phyloP scores from a whole-genome alignment of 345 rosid genomes.

The Corymbia maculata region DNA sequence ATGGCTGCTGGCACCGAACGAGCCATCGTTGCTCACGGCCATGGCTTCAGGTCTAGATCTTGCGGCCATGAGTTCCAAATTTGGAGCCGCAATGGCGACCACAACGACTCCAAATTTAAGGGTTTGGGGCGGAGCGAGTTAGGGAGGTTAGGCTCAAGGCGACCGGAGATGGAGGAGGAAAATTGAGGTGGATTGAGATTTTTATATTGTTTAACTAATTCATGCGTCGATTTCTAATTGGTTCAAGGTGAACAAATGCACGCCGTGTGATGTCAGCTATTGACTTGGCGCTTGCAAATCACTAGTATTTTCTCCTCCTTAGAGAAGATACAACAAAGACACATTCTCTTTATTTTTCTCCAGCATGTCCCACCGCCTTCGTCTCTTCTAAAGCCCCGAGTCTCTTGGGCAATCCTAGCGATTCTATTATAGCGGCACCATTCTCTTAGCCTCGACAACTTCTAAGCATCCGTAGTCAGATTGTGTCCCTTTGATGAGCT shows the following conservation, averaged over 20 bases:
- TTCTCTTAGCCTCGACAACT: too few relatives aligned
- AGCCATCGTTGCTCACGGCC: too few relatives aligned
- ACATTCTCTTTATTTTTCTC: background rate
- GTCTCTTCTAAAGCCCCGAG: background rate
- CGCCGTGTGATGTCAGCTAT: background rate
- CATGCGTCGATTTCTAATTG: background rate
- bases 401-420: fast-evolving
- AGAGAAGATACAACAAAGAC: background rate
- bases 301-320: background rate
- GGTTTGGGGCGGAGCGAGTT: background rate
- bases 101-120: too few relatives aligned
- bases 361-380: background rate
- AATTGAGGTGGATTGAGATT: too few relatives aligned
- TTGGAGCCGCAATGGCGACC: too few relatives aligned
- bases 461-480: too few relatives aligned
- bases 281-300: background rate
- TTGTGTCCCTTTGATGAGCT: background rate
- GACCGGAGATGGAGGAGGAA: background rate
- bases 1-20: background rate
- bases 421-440: too few relatives aligned
- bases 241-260: too few relatives aligned
- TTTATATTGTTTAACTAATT: too few relatives aligned
- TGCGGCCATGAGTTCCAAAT: too few relatives aligned
- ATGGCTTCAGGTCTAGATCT: too few relatives aligned
- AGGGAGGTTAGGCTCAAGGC: background rate